Conservation (phyloP, 2,329 filamentous ascomycete species). For the Aspergillus awamori region DNA sequence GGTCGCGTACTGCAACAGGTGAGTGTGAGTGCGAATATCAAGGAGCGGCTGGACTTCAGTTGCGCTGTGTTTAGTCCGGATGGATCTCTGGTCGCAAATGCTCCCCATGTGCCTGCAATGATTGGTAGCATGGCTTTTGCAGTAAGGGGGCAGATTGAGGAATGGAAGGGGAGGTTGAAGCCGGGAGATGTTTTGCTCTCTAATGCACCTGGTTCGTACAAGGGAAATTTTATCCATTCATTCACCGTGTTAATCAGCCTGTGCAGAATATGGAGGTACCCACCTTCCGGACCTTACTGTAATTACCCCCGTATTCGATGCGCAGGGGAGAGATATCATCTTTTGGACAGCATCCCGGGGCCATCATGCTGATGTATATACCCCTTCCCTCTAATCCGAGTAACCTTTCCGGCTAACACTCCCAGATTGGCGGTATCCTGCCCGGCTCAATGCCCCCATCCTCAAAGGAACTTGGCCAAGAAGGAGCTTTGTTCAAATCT, state of each 20-base stretch:
- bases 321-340: background rate
- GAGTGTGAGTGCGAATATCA: slow-evolving; percentile 73
- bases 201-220: slow-evolving; percentile 71
- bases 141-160: slow-evolving; percentile 71
- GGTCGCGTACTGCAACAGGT: slow-evolving; percentile 77
- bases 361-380: background rate
- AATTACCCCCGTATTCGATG: slow-evolving; percentile 40
- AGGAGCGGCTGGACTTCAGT: slow-evolving; percentile 81
- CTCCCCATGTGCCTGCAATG: slow-evolving; percentile 78
- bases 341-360: background rate
- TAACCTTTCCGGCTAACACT: background rate
- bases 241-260: background rate
- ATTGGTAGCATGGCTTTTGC: slow-evolving; percentile 79
- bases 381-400: background rate
- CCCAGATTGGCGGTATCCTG: background rate
- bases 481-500: background rate
- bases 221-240: too few species aligned
- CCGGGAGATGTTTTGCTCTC: slow-evolving; percentile 67
- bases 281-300: slow-evolving; percentile 78
- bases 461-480: background rate
- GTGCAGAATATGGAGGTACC: slow-evolving; percentile 61
- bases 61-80: slow-evolving; percentile 76
- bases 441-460: background rate
- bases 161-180: slow-evolving; percentile 70
- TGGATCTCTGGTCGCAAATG: slow-evolving; percentile 57